Conservation (phyloP, 352 stramenopile genomes). For the Phytophthora sojae region DNA sequence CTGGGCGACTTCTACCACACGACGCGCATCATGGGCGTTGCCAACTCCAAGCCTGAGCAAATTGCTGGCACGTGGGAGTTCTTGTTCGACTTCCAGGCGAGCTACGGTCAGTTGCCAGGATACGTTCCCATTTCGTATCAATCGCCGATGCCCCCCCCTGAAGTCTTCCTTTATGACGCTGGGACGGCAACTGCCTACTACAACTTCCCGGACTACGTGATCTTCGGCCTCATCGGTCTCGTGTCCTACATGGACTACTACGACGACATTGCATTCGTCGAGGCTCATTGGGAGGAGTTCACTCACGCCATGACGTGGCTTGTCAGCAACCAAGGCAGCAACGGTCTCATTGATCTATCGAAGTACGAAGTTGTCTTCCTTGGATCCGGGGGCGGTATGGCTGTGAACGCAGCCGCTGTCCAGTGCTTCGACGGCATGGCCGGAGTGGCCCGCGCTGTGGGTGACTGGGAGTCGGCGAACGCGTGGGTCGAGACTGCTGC, state of each 20-base stretch:
- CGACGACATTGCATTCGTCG: slow-evolving; percentile 29
- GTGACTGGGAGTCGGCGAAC: slow-evolving; percentile 28
- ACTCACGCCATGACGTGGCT: slow-evolving; percentile 31
- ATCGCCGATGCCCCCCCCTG: slow-evolving; percentile 29
- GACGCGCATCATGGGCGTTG: slow-evolving; percentile 31
- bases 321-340: slow-evolving; percentile 13
- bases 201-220: slow-evolving; percentile 40
- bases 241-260: slow-evolving; percentile 49
- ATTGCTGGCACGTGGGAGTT: slow-evolving; percentile 36
- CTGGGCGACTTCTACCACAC: slow-evolving; percentile 41
- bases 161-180: slow-evolving; percentile 38
- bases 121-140: slow-evolving; percentile 34
- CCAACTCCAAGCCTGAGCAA: slow-evolving; percentile 33
- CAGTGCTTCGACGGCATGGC: slow-evolving; percentile 37
- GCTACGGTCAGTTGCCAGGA: slow-evolving; percentile 25
- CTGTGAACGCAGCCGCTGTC: slow-evolving; percentile 31
- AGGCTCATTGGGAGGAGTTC: slow-evolving; percentile 32
- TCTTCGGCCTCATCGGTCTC: slow-evolving; percentile 39
- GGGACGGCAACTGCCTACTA: slow-evolving; percentile 19
- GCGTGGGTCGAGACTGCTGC: slow-evolving; percentile 24
- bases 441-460: slow-evolving; percentile 17
- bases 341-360: slow-evolving; percentile 30
- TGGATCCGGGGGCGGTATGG: slow-evolving; percentile 23
- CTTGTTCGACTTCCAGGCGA: slow-evolving; percentile 33
- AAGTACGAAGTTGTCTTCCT: slow-evolving; percentile 31